Evolutionary conservation across 345 rosid species (phyloP).

Genomic region (Aegle marmelos): DNA sequence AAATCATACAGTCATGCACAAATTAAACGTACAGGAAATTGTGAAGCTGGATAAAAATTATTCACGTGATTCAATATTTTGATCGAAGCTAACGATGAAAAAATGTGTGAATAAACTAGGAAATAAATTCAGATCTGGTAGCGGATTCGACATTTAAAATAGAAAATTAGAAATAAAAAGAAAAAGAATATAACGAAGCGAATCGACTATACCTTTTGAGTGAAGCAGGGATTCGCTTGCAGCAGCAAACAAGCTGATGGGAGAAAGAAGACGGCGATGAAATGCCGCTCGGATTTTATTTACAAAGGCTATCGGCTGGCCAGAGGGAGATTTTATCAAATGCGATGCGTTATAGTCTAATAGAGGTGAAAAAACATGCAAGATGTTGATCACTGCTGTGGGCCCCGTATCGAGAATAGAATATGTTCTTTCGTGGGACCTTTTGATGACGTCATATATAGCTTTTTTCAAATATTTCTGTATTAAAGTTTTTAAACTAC

Average conservation of each 20-base stretch:
- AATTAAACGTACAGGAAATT: neutral
- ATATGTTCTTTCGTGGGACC: neutral
- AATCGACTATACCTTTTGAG: conserved; percentile 16
- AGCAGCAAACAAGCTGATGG: neutral
- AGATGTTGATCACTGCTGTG: neutral
- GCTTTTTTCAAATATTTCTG: neutral
- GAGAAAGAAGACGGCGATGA: neutral
- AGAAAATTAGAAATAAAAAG: neutral
- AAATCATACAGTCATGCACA: neutral
- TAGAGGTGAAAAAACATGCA: neutral
- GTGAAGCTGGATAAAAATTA: neutral
- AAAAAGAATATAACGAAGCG: neutral
- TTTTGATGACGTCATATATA: neutral
- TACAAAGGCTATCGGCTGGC: neutral
- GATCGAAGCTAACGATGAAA: neutral
- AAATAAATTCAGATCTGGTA: conserved; percentile 23
- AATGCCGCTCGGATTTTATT: neutral
- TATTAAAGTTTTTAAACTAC: neutral
- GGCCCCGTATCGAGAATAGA: neutral
- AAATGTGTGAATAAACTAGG: neutral
- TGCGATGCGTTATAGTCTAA: neutral
- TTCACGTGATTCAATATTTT: neutral
- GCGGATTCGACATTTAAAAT: neutral
- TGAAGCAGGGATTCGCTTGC: conserved; percentile 14
- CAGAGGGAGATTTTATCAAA: neutral